Conservation (phyloP, 1,139 yeast species). For the Sugiyamaella pinicola region DNA sequence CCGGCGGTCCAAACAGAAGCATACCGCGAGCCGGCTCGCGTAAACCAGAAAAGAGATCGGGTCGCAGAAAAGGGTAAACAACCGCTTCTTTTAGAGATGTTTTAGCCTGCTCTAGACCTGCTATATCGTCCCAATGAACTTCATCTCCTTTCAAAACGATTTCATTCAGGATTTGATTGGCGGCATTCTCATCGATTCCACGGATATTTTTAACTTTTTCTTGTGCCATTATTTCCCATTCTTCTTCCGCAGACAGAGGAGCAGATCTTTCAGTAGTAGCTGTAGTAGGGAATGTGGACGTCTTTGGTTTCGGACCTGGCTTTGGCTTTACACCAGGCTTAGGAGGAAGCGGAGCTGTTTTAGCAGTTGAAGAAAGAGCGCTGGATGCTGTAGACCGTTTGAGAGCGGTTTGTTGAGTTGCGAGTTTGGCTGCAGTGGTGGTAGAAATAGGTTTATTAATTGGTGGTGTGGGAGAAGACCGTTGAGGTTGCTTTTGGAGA, state of each 20-base stretch:
- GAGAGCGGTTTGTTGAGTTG: slow-evolving; percentile 11
- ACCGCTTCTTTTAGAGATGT: slow-evolving; percentile 92
- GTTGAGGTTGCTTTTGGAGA: neutral
- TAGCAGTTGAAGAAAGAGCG: slow-evolving; percentile 14
- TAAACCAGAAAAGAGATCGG: slow-evolving; percentile 87
- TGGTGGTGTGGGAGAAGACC: neutral
- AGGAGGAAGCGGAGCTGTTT: slow-evolving; percentile 4
- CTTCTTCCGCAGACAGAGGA: slow-evolving; percentile 17
- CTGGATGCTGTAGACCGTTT: slow-evolving; percentile 14
- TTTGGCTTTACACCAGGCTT: slow-evolving; percentile 17
- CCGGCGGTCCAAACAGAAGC: slow-evolving; percentile 97
- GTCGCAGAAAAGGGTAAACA: slow-evolving; percentile 91
- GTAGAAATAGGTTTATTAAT: neutral
- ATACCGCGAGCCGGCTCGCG: slow-evolving; percentile 97
- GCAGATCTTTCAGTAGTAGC: neutral
- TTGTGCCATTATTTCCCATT: slow-evolving; percentile 37
- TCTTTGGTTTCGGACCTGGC: slow-evolving; percentile 19
- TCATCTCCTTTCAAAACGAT: slow-evolving; percentile 94
- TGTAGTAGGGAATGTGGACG: neutral
- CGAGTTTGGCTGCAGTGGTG: neutral
- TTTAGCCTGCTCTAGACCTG: slow-evolving; percentile 90
- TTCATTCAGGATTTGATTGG: slow-evolving; percentile 84
- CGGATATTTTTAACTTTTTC: slow-evolving; percentile 41
- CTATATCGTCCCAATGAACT: slow-evolving; percentile 96
- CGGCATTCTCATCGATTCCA: slow-evolving; percentile 65